A percentile compares a stretch with the other conserved stretches of the same genome.
These are phyloP conservation scores for Nicotiana attenuata DNA, from an alignment of 257 asterid species.

Conservation along the genomic window DNA sequence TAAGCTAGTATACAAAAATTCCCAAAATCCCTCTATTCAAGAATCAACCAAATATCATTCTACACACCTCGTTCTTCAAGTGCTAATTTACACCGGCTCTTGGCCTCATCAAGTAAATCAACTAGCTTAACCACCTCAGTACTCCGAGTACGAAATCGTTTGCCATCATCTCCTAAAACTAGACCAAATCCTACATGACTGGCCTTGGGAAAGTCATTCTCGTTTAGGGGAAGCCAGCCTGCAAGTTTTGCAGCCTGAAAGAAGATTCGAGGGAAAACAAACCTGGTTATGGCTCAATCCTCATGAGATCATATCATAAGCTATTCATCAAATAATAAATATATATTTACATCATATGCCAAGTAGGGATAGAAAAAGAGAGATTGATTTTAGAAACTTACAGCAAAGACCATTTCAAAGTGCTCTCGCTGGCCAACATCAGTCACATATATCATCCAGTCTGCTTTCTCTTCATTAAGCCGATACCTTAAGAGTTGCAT, in stretches of 20 bases:
- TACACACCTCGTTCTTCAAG: slow-evolving; percentile 68
- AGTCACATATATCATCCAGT: slow-evolving; percentile 89
- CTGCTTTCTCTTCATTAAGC: slow-evolving; percentile 83
- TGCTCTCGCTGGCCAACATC: slow-evolving; percentile 92
- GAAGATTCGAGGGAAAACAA: not conserved
- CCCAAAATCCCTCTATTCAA: not conserved
- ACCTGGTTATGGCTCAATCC: no score
- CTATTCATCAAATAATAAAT: no score
- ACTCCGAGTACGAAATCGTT: slow-evolving; percentile 83
- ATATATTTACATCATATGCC: not conserved
- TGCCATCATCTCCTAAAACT: slow-evolving; percentile 92
- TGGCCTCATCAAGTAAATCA: slow-evolving; percentile 92
- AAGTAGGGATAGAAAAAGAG: not conserved
- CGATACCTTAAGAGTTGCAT: slow-evolving; percentile 61
- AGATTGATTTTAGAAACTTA: slow-evolving; percentile 33
- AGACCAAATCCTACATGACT: slow-evolving; percentile 93
- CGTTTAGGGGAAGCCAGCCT: slow-evolving; percentile 87
- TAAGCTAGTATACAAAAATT: not conserved
- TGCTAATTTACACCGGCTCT: slow-evolving; percentile 63
- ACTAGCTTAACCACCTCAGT: slow-evolving; percentile 85
- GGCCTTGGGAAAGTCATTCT: slow-evolving; percentile 56
- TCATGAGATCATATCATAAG: no score
- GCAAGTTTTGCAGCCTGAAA: slow-evolving; percentile 81
- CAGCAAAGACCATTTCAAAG: slow-evolving; percentile 86
- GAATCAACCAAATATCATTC: not conserved